These are phyloP conservation scores for Cercospora zeae-maydis DNA, from an alignment of 2,329 filamentous ascomycete species.

Conservation along the genomic window DNA sequence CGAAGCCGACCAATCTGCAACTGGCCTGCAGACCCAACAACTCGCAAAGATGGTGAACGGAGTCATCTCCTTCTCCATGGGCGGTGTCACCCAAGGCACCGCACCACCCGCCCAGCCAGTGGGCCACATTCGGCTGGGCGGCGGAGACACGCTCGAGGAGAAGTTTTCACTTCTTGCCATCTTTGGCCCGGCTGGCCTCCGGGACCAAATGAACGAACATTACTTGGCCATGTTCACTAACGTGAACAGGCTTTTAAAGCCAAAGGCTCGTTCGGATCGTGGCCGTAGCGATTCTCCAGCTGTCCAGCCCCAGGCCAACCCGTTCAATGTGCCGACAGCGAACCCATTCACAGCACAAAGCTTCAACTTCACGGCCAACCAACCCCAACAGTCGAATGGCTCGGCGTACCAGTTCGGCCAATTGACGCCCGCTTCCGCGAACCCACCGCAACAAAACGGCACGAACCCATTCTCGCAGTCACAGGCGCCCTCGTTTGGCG, in stretches of 20 bases:
- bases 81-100: not conserved
- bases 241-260: slow-evolving; percentile 2
- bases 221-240: not conserved
- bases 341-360: slow-evolving; percentile 14
- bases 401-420: slow-evolving; percentile 19
- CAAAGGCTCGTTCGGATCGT: slow-evolving; percentile 13
- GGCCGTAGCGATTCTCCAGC: slow-evolving; percentile 20
- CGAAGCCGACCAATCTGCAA: not conserved
- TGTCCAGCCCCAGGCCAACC: slow-evolving; percentile 14
- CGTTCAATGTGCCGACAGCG: slow-evolving; percentile 8
- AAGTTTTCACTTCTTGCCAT: not conserved
- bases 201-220: not conserved
- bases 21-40: not conserved
- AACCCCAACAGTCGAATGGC: slow-evolving; percentile 13
- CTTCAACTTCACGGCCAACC: slow-evolving; percentile 19
- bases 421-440: slow-evolving; percentile 13
- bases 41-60: not conserved
- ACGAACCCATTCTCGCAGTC: slow-evolving; percentile 17
- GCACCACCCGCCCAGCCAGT: not conserved
- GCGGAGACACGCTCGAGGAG: not conserved
- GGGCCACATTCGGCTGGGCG: too few relatives aligned
- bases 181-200: not conserved
- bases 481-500: slow-evolving; percentile 18
- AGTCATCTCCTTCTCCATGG: not conserved
- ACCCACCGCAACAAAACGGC: slow-evolving; percentile 19